phyloP scores from a whole-genome alignment of 2,329 filamentous ascomycete species.

The Aspergillus bombycis region DNA sequence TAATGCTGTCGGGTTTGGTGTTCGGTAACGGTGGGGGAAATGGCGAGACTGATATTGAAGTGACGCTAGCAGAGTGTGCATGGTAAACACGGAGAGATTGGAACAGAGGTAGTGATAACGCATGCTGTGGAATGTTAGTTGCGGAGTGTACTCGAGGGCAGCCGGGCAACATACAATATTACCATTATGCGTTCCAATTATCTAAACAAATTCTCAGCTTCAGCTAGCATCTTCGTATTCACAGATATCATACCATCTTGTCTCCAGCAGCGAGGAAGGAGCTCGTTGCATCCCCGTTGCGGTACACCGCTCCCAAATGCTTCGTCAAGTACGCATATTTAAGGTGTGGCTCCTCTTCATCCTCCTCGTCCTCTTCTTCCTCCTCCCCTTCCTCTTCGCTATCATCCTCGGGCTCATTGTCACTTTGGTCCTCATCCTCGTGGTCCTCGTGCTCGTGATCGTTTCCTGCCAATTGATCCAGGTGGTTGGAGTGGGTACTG shows the following conservation, averaged over 20 bases:
- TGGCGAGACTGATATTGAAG: slow-evolving; percentile 86
- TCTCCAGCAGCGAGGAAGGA: slow-evolving; percentile 87
- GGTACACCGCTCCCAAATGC: slow-evolving; percentile 78
- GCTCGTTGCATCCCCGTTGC: slow-evolving; percentile 93
- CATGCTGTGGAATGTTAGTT: slow-evolving; percentile 62
- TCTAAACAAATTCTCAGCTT: slow-evolving; percentile 56
- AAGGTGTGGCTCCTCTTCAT: slow-evolving; percentile 90
- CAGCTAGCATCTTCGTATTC: slow-evolving; percentile 16
- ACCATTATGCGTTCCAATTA: slow-evolving; percentile 93
- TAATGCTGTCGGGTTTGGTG: slow-evolving; percentile 41
- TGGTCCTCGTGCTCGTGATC: slow-evolving; percentile 24
- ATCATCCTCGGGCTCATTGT: slow-evolving; percentile 37
- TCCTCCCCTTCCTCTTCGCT: slow-evolving; percentile 63
- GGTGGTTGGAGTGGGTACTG: slow-evolving; percentile 14
- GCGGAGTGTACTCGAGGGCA: slow-evolving; percentile 1
- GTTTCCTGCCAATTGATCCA: neutral
- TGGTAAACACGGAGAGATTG: slow-evolving; percentile 83
- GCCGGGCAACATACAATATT: slow-evolving; percentile 72
- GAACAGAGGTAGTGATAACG: slow-evolving; percentile 80
- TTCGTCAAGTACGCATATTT: slow-evolving; percentile 90
- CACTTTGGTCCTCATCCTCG: slow-evolving; percentile 23
- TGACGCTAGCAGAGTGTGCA: slow-evolving; percentile 89
- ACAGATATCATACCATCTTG: slow-evolving; percentile 74
- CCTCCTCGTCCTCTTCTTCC: slow-evolving; percentile 76
- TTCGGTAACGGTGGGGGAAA: slow-evolving; percentile 66